Conservation (phyloP, 2,329 filamentous ascomycete genomes). For the Claviceps arundinis region DNA sequence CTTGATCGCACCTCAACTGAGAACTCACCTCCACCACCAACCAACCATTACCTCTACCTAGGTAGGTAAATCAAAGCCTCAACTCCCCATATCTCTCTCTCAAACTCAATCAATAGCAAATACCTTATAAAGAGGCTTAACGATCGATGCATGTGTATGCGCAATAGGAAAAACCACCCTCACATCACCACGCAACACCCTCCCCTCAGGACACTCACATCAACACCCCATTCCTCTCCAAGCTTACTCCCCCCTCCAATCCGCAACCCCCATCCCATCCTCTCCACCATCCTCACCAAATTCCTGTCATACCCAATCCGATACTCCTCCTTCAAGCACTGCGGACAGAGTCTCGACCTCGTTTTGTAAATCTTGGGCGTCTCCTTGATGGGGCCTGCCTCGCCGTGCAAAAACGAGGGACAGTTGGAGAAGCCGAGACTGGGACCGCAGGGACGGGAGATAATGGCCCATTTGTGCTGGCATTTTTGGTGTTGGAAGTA, state of each 20-base stretch:
- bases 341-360: constrained; percentile 25
- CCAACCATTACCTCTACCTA: too few species aligned
- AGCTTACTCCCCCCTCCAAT: constrained; percentile 31
- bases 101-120: neutral
- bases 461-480: constrained; percentile 38
- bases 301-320: constrained; percentile 33
- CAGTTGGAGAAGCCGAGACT: constrained; percentile 39
- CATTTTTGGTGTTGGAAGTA: constrained; percentile 36
- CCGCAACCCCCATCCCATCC: constrained; percentile 30
- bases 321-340: constrained; percentile 20
- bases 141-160: too few species aligned
- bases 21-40: too few species aligned
- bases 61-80: too few species aligned
- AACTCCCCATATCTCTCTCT: too few species aligned
- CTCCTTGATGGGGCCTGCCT: constrained; percentile 21
- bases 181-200: constrained; percentile 14
- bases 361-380: constrained; percentile 23
- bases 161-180: neutral
- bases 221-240: constrained; percentile 23
- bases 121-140: too few species aligned
- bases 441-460: constrained; percentile 33
- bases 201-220: constrained; percentile 15
- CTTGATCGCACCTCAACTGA: too few species aligned
- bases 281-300: constrained; percentile 29
- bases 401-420: constrained; percentile 21